Evolutionary conservation across 1,139 yeast species (phyloP).

Genomic region (Pichia sp.): DNA sequence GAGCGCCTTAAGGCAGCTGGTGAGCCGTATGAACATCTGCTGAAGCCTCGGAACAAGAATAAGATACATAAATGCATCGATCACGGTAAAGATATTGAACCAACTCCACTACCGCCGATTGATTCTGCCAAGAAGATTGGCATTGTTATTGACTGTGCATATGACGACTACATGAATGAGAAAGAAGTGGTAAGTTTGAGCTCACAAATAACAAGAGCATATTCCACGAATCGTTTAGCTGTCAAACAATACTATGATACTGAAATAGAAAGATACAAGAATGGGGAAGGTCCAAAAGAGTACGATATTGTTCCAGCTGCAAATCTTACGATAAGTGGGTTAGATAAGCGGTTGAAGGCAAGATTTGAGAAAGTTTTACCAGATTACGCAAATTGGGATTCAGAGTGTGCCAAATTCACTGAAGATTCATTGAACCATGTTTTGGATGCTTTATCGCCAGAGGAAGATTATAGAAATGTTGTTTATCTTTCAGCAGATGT

Average conservation of each 20-base stretch:
- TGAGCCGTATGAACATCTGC: conserved; percentile 26
- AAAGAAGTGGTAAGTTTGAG: conserved; percentile 73
- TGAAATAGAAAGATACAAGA: conserved; percentile 4
- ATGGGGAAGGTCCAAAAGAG: background rate
- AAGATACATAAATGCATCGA: conserved; percentile 24
- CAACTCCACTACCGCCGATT: conserved; percentile 16
- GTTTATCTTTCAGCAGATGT: conserved; percentile 87
- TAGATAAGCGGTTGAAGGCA: conserved; percentile 55
- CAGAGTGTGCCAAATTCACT: conserved; percentile 42
- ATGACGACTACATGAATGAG: conserved; percentile 82
- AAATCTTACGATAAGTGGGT: conserved; percentile 54
- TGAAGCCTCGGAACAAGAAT: conserved; percentile 18
- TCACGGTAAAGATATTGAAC: conserved; percentile 20
- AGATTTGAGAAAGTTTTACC: conserved; percentile 61
- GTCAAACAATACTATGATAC: conserved; percentile 18
- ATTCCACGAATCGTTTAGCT: conserved; percentile 67
- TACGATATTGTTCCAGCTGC: conserved; percentile 36
- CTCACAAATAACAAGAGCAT: conserved; percentile 74
- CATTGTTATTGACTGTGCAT: conserved; percentile 76
- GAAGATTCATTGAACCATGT: conserved; percentile 36
- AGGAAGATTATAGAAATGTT: conserved; percentile 32
- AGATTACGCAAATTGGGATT: conserved; percentile 58
- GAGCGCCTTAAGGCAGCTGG: conserved; percentile 25
- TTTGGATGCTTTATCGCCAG: conserved; percentile 8
- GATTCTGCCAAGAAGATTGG: conserved; percentile 39